Conservation (phyloP, 441 rosid genomes). For the Gossypium davidsonii region DNA sequence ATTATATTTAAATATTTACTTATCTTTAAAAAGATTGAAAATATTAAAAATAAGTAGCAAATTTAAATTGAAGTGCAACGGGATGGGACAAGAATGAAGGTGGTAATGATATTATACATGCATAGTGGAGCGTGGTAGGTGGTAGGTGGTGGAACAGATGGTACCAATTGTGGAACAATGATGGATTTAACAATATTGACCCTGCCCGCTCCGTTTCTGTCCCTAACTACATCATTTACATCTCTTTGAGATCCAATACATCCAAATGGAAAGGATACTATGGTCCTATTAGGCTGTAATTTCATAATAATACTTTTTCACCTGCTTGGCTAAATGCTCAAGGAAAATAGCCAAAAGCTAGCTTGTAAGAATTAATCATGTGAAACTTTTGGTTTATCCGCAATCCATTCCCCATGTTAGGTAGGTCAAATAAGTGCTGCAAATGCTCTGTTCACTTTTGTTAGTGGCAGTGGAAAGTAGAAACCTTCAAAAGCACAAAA, state of each 20-base stretch:
- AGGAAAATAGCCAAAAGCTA: neutral
- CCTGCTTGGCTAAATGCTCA: neutral
- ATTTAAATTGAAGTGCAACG: too few species aligned
- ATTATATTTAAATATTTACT: too few species aligned
- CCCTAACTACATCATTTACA: too few species aligned
- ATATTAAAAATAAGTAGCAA: too few species aligned
- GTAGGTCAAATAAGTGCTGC: constrained; percentile 14
- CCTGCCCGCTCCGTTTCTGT: too few species aligned
- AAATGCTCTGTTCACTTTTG: constrained; percentile 14
- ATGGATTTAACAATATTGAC: too few species aligned
- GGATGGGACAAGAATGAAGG: too few species aligned
- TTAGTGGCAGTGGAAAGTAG: neutral
- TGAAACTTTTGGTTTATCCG: constrained; percentile 6
- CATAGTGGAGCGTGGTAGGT: too few species aligned
- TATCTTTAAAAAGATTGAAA: too few species aligned
- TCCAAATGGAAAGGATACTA: neutral
- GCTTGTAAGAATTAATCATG: neutral
- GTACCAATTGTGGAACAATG: too few species aligned
- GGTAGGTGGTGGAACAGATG: accelerated
- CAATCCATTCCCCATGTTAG: constrained; percentile 13
- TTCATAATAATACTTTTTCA: neutral
- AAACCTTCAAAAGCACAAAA: constrained; percentile 11
- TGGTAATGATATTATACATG: too few species aligned
- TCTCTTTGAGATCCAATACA: neutral
- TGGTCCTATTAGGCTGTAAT: neutral